A percentile compares a stretch with the other conserved stretches of the same genome.
phyloP scores from a whole-genome alignment of 306 rosid species.

The Trifolium pratense region DNA sequence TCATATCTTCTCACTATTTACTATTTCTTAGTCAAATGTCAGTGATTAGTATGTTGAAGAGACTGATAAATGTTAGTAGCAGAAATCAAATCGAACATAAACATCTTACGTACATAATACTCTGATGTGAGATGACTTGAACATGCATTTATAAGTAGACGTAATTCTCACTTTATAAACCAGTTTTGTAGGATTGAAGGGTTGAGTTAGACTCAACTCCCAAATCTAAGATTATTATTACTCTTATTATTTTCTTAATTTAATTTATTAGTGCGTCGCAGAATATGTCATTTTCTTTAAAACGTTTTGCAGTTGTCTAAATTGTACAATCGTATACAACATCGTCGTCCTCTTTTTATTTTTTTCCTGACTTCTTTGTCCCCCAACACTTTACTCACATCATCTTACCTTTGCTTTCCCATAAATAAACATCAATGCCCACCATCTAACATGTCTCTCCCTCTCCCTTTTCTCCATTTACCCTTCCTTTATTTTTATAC shows the following conservation, averaged over 20 bases:
- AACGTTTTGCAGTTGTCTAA: neutral
- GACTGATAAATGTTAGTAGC: too few species aligned
- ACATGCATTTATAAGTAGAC: too few species aligned
- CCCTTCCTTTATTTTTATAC: slow-evolving; percentile 25
- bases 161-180: too few species aligned
- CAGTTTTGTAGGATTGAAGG: too few species aligned
- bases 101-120: too few species aligned
- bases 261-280: neutral
- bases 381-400: slow-evolving; percentile 45
- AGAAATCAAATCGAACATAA: too few species aligned
- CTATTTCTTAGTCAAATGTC: neutral
- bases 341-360: neutral
- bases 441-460: slow-evolving; percentile 41
- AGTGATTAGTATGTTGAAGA: too few species aligned
- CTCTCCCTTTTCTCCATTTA: slow-evolving; percentile 36
- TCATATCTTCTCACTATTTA: slow-evolving; percentile 27
- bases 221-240: too few species aligned
- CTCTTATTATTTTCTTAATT: too few species aligned
- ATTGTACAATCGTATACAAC: neutral
- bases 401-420: slow-evolving; percentile 60
- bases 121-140: too few species aligned
- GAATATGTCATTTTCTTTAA: neutral
- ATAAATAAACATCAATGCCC: slow-evolving; percentile 62
- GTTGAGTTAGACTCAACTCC: too few species aligned
- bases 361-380: slow-evolving; percentile 51